Evolutionary conservation across 495 filamentous ascomycete species (phyloP), one percentile per base, ranked within the genome.

Genomic region (Penicillium cataractarum): DNA sequence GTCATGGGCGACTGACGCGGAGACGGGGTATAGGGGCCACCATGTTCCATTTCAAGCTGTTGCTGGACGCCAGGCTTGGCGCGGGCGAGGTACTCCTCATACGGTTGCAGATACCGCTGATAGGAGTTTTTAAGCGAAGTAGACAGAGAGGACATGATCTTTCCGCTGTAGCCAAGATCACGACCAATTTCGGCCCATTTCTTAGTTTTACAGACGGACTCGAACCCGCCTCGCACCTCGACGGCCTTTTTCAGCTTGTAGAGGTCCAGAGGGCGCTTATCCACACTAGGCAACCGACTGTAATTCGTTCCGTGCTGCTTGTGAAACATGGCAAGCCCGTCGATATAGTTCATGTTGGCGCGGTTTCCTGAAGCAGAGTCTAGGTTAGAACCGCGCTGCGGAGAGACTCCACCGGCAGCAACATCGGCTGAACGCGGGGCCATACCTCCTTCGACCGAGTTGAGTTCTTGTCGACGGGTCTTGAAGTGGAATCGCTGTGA

Each of bases 71-170:
- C 91, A 6, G 96, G 95, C 74, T 97, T 99, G 44, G 93, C 94
- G 32, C 92, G 81, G 48, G 89, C 86, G 29, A 99, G 82, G 71
- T 97, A 99, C 63, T 97, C 93, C 76, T 99, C 95, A 71, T 97
- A 99, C 0, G 95, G 95, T 69, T 92, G 89, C 12, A 99, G 86
- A 88, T 94, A 99, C 72, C 92, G 87, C 71, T 96, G 92, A 69
- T 95, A 99, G 6, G 96, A 98, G 69, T 98, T 99, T 76, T 98
- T 99, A 55, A 99, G 85, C 22, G 96, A 98, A 1, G 95, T 99
- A 12, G 95, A 99, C 44, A 99, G 77, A n/a, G 96, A 98, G 0
- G 96, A 98, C 95, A 99, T 99, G 65, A 99, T 99, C 78, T 99
- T 99, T 71, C 95, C 95, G 71, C 95, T 97, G 77, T 99, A 99